phyloP scores from a whole-genome alignment of 352 stramenopile species.

The Phytophthora cryptogea region DNA sequence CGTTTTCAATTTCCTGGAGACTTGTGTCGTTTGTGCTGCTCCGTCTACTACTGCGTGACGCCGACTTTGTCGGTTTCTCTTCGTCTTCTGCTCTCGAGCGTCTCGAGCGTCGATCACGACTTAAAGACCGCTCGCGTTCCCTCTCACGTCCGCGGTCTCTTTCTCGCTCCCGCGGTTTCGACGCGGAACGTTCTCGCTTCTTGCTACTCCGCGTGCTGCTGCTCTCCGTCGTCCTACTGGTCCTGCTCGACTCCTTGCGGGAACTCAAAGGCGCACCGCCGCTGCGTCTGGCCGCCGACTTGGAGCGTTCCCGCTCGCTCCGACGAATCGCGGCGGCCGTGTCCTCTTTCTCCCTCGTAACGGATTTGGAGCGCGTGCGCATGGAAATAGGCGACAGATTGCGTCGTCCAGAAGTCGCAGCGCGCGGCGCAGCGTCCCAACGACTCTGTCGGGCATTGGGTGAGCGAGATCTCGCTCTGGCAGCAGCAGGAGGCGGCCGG shows the following conservation, averaged over 20 bases:
- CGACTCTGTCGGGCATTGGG: background rate
- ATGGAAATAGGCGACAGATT: slow-evolving; percentile 27
- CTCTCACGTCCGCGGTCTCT: background rate
- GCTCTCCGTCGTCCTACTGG: slow-evolving; percentile 6
- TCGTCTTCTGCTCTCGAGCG: slow-evolving; percentile 14
- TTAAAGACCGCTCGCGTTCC: slow-evolving; percentile 27
- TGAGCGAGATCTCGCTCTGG: slow-evolving; percentile 38
- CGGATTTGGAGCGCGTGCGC: slow-evolving; percentile 55
- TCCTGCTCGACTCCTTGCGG: slow-evolving; percentile 3
- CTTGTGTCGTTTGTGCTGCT: slow-evolving; percentile 32
- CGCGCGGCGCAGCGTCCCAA: background rate
- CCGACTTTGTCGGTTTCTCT: slow-evolving; percentile 9
- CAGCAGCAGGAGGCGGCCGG: background rate
- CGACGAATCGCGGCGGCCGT: slow-evolving; percentile 21
- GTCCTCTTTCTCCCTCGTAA: slow-evolving; percentile 26
- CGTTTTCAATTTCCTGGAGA: slow-evolving; percentile 52
- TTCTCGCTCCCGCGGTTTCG: slow-evolving; percentile 15
- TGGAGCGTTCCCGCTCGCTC: slow-evolving; percentile 36
- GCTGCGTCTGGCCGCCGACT: slow-evolving; percentile 39
- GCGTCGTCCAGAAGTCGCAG: slow-evolving; percentile 7
- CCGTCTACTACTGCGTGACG: slow-evolving; percentile 11
- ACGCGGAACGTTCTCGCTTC: slow-evolving; percentile 29
- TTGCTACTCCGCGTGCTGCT: slow-evolving; percentile 17
- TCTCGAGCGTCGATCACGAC: slow-evolving; percentile 17
- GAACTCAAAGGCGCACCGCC: slow-evolving; percentile 12